Evolutionary conservation across 139 green algal genomes (phyloP).

Genomic region (Coelastrella sp.): DNA sequence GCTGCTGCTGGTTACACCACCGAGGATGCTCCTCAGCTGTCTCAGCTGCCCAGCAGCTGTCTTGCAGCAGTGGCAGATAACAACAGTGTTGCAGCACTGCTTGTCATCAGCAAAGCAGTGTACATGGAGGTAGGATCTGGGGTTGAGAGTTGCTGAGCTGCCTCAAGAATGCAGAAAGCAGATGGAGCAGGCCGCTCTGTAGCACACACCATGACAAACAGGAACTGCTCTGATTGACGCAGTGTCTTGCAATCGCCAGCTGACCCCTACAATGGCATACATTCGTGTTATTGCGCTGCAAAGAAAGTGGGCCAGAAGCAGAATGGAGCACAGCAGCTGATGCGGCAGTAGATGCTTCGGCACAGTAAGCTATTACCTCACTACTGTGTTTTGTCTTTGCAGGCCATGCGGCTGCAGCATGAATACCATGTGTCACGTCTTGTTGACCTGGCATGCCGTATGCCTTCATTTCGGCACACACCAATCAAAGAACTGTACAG

Average conservation of each 20-base stretch:
- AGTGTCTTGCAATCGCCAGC: too few species aligned
- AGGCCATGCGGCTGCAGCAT: constrained; percentile 26
- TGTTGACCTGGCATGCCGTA: constrained; percentile 11
- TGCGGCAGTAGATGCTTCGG: too few species aligned
- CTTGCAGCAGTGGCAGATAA: constrained; percentile 9
- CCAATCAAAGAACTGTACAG: constrained; percentile 35
- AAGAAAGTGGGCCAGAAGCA: too few species aligned
- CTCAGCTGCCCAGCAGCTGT: constrained; percentile 23
- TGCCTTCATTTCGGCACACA: constrained; percentile 41
- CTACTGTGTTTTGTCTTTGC: not conserved
- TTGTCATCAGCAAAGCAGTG: constrained; percentile 1
- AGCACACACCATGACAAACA: too few species aligned
- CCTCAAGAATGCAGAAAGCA: too few species aligned
- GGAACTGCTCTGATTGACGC: too few species aligned
- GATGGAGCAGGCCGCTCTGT: too few species aligned
- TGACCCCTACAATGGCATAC: too few species aligned
- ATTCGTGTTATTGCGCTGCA: too few species aligned
- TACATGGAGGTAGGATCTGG: constrained; percentile 21
- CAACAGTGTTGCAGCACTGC: not conserved
- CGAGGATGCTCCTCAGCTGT: not conserved
- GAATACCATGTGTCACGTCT: not conserved
- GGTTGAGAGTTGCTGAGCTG: not conserved
- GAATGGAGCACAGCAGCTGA: too few species aligned
- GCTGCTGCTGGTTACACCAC: not conserved
- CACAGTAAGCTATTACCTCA: too few species aligned